A percentile compares a stretch with the other conserved stretches of the same genome.
Conservation (phyloP, 805 yeast species). For the Ogataea henricii region DNA sequence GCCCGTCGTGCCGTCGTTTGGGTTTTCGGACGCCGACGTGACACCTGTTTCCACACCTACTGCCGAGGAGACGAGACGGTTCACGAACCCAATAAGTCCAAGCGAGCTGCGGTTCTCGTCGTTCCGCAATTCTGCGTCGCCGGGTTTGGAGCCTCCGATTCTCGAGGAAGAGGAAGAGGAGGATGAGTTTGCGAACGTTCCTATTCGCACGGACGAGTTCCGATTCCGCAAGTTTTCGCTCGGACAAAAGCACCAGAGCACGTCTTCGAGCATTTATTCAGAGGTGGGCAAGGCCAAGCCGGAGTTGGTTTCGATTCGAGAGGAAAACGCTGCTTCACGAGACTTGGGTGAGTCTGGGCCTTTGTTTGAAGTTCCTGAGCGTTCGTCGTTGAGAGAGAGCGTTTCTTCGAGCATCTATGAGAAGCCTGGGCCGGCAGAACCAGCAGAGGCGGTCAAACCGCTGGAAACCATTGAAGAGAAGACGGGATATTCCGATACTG, state of each 20-base stretch:
- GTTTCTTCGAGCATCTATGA: conserved; percentile 25
- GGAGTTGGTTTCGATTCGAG: conserved; percentile 15
- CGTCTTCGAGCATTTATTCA: conserved; percentile 26
- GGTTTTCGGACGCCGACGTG: conserved; percentile 22
- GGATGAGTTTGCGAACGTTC: neutral
- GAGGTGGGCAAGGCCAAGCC: conserved; percentile 12
- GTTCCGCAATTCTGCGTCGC: conserved; percentile 20
- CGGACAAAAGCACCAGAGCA: conserved; percentile 20
- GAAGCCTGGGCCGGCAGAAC: conserved; percentile 8
- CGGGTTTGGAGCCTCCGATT: conserved; percentile 21
- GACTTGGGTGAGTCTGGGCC: too few relatives aligned
- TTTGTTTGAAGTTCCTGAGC: neutral
- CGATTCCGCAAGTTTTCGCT: conserved; percentile 1
- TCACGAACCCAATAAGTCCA: conserved; percentile 25
- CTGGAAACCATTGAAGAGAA: neutral
- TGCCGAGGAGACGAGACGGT: conserved; percentile 17
- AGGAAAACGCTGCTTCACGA: conserved; percentile 4
- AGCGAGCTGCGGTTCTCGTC: conserved; percentile 17
- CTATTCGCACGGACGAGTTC: conserved; percentile 2
- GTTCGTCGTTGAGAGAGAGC: conserved; percentile 12
- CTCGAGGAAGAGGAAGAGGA: conserved; percentile 26
- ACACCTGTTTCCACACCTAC: conserved; percentile 18
- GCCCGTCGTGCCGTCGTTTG: conserved; percentile 12
- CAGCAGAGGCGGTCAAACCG: neutral
- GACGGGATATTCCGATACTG: too few relatives aligned